These are phyloP conservation scores for Phytophthora rubi DNA, from an alignment of 352 stramenopile genomes.

Conservation along the genomic window DNA sequence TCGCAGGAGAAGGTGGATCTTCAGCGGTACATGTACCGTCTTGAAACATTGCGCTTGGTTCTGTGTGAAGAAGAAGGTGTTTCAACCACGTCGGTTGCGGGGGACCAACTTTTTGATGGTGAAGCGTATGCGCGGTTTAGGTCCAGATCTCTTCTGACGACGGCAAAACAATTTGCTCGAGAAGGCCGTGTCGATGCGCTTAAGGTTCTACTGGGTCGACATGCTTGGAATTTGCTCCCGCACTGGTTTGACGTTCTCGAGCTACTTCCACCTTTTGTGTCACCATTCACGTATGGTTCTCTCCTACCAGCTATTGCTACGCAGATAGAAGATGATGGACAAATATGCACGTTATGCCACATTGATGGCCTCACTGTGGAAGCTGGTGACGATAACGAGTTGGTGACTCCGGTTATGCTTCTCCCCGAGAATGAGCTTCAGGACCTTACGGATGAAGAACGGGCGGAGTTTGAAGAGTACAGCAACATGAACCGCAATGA, in stretches of 20 bases:
- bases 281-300: slow-evolving; percentile 47
- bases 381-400: slow-evolving; percentile 11
- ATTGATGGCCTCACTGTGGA: background rate
- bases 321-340: slow-evolving; percentile 29
- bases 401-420: slow-evolving; percentile 34
- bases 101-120: slow-evolving; percentile 55
- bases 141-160: slow-evolving; percentile 40
- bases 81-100: slow-evolving; percentile 19
- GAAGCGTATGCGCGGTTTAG: slow-evolving; percentile 35
- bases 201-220: slow-evolving; percentile 48
- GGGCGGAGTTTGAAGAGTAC: slow-evolving; percentile 44
- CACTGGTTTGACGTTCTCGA: slow-evolving; percentile 57
- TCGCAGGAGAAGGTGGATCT: slow-evolving; percentile 32
- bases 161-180: slow-evolving; percentile 52
- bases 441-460: slow-evolving; percentile 52
- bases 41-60: slow-evolving; percentile 55
- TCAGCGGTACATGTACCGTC: slow-evolving; percentile 47
- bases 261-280: slow-evolving; percentile 43
- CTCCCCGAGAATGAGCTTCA: slow-evolving; percentile 46
- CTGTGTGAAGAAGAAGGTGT: slow-evolving; percentile 38
- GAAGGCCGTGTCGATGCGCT: slow-evolving; percentile 59
- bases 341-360: slow-evolving; percentile 54
- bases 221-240: slow-evolving; percentile 63
- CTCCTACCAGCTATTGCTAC: slow-evolving; percentile 56
- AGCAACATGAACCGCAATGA: slow-evolving; percentile 30